Percentiles rank a stretch among this genome's conserved stretches.
Evolutionary conservation across 257 asterid species (phyloP).

Genomic region (Agastache rugosa): DNA sequence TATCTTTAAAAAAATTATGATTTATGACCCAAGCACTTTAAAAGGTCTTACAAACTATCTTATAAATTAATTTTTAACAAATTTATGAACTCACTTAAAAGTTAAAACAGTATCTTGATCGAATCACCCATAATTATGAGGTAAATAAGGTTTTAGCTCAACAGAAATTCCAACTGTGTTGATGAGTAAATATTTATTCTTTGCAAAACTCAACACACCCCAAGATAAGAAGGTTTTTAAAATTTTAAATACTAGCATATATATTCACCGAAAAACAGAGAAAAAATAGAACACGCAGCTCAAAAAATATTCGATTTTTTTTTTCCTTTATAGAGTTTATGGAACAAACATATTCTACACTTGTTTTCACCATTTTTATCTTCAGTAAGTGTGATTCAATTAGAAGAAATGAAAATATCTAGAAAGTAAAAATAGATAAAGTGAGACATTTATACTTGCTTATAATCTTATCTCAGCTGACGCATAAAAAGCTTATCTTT

Average conservation of each 20-base stretch:
- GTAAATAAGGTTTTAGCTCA: background rate
- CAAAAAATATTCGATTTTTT: background rate
- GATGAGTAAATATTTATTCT: too few species aligned
- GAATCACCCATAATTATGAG: background rate
- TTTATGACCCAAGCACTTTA: background rate
- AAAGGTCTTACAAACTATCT: too few species aligned
- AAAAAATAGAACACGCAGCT: background rate
- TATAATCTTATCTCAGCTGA: background rate
- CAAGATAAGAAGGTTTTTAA: background rate
- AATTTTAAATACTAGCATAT: too few species aligned
- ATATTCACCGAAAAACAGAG: too few species aligned
- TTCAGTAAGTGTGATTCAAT: background rate
- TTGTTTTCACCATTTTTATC: background rate
- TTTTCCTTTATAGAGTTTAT: background rate
- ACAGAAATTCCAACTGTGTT: background rate
- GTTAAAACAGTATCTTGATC: too few species aligned
- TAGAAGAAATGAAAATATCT: background rate
- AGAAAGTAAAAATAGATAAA: background rate
- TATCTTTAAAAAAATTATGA: too few species aligned
- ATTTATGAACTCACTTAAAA: too few species aligned
- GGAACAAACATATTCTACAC: too few species aligned
- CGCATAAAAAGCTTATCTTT: constrained; percentile 37
- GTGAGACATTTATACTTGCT: background rate
- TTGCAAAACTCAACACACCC: too few species aligned
- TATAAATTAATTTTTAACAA: too few species aligned